phyloP scores from a whole-genome alignment of 169 alveolate species.

The Perkinsus marinus region DNA sequence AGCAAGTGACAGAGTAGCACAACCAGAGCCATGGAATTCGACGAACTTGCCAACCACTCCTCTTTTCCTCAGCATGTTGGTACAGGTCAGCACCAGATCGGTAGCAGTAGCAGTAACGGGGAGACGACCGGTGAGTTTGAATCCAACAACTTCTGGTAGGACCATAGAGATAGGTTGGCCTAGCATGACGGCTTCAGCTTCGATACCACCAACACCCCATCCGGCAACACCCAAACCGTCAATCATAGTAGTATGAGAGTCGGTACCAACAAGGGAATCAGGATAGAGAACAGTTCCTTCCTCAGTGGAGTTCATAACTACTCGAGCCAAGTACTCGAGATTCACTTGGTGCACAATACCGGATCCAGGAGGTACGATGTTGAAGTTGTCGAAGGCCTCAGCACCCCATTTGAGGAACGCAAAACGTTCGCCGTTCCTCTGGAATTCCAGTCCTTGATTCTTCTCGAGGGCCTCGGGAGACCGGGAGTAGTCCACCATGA shows the following conservation, averaged over 20 bases:
- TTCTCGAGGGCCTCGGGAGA: slow-evolving; percentile 33
- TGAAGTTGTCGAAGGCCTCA: slow-evolving; percentile 78
- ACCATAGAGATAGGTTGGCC: slow-evolving; percentile 89
- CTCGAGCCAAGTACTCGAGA: slow-evolving; percentile 68
- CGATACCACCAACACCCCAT: slow-evolving; percentile 97
- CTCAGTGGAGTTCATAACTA: slow-evolving; percentile 47
- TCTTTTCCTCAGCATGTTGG: slow-evolving; percentile 70
- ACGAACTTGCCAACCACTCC: slow-evolving; percentile 94
- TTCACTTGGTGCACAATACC: slow-evolving; percentile 89
- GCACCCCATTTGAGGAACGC: slow-evolving; percentile 93
- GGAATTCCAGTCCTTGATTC: slow-evolving; percentile 78
- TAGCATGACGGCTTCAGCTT: slow-evolving; percentile 94
- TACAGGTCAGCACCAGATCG: slow-evolving; percentile 72
- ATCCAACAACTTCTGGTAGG: slow-evolving; percentile 89
- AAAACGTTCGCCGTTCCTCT: slow-evolving; percentile 80
- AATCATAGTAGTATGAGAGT: slow-evolving; percentile 95
- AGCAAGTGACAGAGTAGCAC: slow-evolving; percentile 63
- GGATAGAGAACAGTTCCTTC: slow-evolving; percentile 63
- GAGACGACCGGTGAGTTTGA: slow-evolving; percentile 77
- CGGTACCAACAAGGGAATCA: slow-evolving; percentile 91
- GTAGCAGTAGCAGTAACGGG: slow-evolving; percentile 72
- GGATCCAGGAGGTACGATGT: slow-evolving; percentile 91
- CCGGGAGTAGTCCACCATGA: slow-evolving; percentile 62
- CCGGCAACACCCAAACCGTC: slow-evolving; percentile 89
- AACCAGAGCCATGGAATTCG: slow-evolving; percentile 86